Percentiles rank a stretch among this genome's conserved stretches.
phyloP scores from a whole-genome alignment of 2,329 filamentous ascomycete species.

The Ascochyta koolunga region DNA sequence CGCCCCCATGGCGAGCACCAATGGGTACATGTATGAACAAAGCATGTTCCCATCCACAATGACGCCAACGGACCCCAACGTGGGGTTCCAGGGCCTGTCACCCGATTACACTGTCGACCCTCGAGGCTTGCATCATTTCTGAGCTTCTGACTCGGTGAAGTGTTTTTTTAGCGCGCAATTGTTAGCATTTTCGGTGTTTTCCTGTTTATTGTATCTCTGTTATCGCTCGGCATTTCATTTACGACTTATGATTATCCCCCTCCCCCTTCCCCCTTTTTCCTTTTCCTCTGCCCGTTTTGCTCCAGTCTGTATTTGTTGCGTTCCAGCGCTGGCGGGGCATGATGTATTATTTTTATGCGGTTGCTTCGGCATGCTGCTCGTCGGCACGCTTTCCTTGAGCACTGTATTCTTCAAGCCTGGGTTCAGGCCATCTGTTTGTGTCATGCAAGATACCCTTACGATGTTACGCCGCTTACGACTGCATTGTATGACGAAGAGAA shows the following conservation, averaged over 20 bases:
- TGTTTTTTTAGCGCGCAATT: neutral
- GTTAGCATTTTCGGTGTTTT: constrained; percentile 16
- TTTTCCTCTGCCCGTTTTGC: neutral
- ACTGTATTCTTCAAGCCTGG: constrained; percentile 11
- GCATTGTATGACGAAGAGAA: constrained; percentile 26
- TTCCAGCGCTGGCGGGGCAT: constrained; percentile 18
- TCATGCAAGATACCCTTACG: constrained; percentile 34
- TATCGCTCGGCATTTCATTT: neutral
- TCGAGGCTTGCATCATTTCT: neutral
- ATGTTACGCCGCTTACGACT: constrained; percentile 35
- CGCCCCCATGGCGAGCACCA: neutral
- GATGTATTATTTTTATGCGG: neutral
- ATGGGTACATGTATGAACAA: constrained; percentile 1
- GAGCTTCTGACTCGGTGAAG: neutral
- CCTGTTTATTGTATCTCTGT: neutral
- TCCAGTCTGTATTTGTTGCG: neutral
- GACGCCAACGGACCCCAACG: constrained; percentile 2
- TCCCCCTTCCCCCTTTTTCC: neutral
- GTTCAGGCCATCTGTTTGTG: constrained; percentile 8
- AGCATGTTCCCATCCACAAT: constrained; percentile 2
- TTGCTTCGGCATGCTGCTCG: constrained; percentile 24
- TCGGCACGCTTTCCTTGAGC: constrained; percentile 12
- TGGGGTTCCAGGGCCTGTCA: constrained; percentile 19
- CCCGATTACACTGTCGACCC: constrained; percentile 7
- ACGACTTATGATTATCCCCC: neutral